These are phyloP conservation scores for Solanum okadae DNA, from an alignment of 257 asterid genomes.

Conservation along the genomic window DNA sequence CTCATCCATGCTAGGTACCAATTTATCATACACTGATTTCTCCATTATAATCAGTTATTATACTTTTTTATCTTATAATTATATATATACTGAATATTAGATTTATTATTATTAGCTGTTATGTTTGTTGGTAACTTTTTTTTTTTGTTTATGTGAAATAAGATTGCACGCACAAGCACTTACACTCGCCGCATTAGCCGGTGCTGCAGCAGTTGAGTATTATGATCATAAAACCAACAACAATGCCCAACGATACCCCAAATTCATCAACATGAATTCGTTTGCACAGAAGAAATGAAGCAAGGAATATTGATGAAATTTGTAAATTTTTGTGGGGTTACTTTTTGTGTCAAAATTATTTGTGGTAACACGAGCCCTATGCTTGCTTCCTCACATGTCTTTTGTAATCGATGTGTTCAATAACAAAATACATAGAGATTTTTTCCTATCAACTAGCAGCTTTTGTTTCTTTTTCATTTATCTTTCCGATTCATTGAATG, in stretches of 20 bases:
- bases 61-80: no score
- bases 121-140: not conserved
- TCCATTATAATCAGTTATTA: not conserved
- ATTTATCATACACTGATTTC: not conserved
- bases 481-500: not conserved
- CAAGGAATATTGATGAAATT: not conserved
- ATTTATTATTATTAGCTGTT: not conserved
- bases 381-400: not conserved
- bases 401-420: not conserved
- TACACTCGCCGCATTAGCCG: constrained; percentile 39
- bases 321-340: not conserved
- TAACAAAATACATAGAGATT: not conserved
- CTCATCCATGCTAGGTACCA: constrained; percentile 40
- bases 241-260: constrained; percentile 11
- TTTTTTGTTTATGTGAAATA: not conserved
- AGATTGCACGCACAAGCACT: constrained; percentile 51
- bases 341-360: not conserved
- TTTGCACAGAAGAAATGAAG: constrained; percentile 13
- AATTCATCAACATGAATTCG: constrained; percentile 12
- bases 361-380: not conserved
- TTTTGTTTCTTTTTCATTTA: not conserved
- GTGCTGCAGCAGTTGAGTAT: constrained; percentile 37
- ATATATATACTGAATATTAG: no score
- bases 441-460: not conserved
- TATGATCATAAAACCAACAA: constrained; percentile 14